Percentiles rank a stretch among this genome's conserved stretches.
Conservation (phyloP, 2,329 filamentous ascomycete genomes). For the Stachybotrys echinatus region DNA sequence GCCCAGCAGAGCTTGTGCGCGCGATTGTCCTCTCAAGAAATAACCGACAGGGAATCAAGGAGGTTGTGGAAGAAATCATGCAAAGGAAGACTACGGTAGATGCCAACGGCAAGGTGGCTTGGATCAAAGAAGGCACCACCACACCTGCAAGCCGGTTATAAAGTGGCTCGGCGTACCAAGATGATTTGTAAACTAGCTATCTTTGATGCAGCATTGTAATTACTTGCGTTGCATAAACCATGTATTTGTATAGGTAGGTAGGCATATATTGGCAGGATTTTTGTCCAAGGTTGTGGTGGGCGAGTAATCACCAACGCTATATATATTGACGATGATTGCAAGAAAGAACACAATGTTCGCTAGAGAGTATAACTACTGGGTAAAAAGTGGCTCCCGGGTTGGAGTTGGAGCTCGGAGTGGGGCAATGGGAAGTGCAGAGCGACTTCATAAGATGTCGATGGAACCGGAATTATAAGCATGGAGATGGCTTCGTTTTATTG, state of each 20-base stretch:
- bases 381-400: too few species aligned
- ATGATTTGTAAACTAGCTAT: neutral
- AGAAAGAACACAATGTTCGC: too few species aligned
- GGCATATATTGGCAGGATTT: too few species aligned
- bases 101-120: slow-evolving; percentile 35
- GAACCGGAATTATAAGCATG: too few species aligned
- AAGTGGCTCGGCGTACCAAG: neutral
- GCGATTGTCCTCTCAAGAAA: slow-evolving; percentile 55
- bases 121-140: slow-evolving; percentile 23
- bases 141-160: neutral
- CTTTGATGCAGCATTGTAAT: neutral
- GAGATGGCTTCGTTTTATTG: slow-evolving; percentile 1
- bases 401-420: too few species aligned
- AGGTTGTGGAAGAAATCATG: slow-evolving; percentile 66
- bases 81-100: slow-evolving; percentile 52
- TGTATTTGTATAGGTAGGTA: neutral
- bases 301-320: too few species aligned
- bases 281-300: too few species aligned
- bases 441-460: too few species aligned
- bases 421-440: too few species aligned
- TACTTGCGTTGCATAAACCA: neutral
- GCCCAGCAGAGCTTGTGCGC: slow-evolving; percentile 54
- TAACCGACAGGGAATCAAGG: slow-evolving; percentile 63
- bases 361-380: too few species aligned
- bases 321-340: too few species aligned